Percentiles rank a stretch among this genome's conserved stretches.
These are phyloP conservation scores for Psidium guajava DNA, from an alignment of 345 rosid species.

Conservation along the genomic window DNA sequence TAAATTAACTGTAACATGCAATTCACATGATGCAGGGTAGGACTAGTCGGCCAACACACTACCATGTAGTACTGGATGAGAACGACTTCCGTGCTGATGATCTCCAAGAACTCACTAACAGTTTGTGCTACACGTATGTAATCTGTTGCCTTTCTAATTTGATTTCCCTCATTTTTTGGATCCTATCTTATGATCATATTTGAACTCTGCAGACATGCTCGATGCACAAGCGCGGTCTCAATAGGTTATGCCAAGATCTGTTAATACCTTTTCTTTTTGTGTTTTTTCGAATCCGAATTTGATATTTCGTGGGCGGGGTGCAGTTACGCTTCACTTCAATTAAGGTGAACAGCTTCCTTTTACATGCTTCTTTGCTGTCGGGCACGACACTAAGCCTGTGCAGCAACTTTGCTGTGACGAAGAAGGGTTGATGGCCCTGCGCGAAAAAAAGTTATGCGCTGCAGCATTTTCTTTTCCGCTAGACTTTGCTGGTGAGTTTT, in stretches of 20 bases:
- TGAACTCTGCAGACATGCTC: conserved; percentile 29
- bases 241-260: conserved; percentile 18
- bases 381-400: too few species aligned
- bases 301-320: too few species aligned
- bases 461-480: too few species aligned
- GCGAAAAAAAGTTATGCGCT: too few species aligned
- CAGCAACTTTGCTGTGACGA: too few species aligned
- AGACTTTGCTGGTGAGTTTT: too few species aligned
- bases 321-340: too few species aligned
- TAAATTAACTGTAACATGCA: not conserved
- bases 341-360: too few species aligned
- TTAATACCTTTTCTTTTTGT: not conserved
- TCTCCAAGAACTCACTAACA: conserved; percentile 43
- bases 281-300: too few species aligned
- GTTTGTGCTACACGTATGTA: conserved; percentile 62
- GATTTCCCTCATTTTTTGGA: not conserved
- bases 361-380: too few species aligned
- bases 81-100: conserved; percentile 39
- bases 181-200: not conserved
- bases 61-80: conserved; percentile 63
- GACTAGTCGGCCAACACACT: conserved; percentile 57
- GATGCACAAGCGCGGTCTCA: conserved; percentile 62
- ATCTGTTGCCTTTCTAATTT: not conserved
- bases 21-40: conserved; percentile 30
- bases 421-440: too few species aligned